These are phyloP conservation scores for Coemansia sp. DNA, from an alignment of 192 early-diverging fungal species.

Conservation along the genomic window DNA sequence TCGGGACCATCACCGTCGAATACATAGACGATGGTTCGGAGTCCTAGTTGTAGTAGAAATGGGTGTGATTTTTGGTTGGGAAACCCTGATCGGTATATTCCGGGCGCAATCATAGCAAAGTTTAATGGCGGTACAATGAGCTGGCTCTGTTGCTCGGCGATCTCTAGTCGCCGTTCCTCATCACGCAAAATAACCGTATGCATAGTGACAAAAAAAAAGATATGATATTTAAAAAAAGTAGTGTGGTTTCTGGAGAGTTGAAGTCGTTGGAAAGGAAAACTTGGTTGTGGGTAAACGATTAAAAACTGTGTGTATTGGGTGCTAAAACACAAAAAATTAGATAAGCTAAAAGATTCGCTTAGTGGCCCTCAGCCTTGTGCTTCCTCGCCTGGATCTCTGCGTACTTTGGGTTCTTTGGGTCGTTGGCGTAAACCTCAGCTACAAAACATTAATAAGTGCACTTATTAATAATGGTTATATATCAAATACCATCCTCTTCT, in stretches of 20 bases:
- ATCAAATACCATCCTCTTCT: neutral
- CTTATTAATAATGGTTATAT: neutral
- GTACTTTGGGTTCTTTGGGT: conserved; percentile 52
- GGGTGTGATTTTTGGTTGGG: conserved; percentile 89
- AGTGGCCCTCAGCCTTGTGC: conserved; percentile 54
- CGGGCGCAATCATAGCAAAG: conserved; percentile 91
- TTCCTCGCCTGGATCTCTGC: conserved; percentile 54
- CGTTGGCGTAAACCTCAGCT: conserved; percentile 48
- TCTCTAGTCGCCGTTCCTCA: conserved; percentile 29
- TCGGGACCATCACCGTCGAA: conserved; percentile 68
- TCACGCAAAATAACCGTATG: conserved; percentile 12
- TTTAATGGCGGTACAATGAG: conserved; percentile 88
- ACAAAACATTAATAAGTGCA: conserved; percentile 1
- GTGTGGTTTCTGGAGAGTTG: too few relatives aligned
- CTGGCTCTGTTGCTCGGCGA: conserved; percentile 39
- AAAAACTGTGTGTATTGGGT: conserved; percentile 1
- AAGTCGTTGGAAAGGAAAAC: too few relatives aligned
- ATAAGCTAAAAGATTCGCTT: neutral
- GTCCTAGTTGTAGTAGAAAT: conserved; percentile 80
- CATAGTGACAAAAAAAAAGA: neutral
- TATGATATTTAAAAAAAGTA: too few relatives aligned
- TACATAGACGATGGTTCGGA: conserved; percentile 87
- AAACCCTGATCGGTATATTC: conserved; percentile 92
- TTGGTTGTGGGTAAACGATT: neutral
- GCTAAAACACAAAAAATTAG: neutral